These are phyloP conservation scores for Sporisorium scitamineum DNA, from an alignment of 1,284 basidiomycete genomes.

Conservation along the genomic window DNA sequence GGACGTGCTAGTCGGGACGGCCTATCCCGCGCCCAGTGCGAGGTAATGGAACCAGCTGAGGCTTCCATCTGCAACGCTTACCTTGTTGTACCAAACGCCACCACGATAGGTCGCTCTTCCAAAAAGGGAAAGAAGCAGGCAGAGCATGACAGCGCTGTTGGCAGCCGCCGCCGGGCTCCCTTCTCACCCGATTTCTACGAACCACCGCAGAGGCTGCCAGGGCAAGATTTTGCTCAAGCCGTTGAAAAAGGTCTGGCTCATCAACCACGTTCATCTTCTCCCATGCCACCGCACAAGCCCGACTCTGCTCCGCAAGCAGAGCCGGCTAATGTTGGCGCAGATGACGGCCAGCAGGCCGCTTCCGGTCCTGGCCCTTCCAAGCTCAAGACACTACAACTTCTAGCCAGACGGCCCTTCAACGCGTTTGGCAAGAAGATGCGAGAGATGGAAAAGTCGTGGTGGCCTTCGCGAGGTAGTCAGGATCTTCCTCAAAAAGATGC, in stretches of 20 bases:
- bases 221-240: not conserved
- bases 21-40: not conserved
- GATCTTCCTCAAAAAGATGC: not conserved
- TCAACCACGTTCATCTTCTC: not conserved
- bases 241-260: not conserved
- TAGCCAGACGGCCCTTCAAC: constrained; percentile 30
- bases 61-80: not conserved
- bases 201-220: constrained; percentile 1
- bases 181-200: constrained; percentile 27
- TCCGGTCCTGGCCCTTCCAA: constrained; percentile 11
- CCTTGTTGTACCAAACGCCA: not conserved
- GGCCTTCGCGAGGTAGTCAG: constrained; percentile 21
- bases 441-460: constrained; percentile 33
- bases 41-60: not conserved
- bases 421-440: constrained; percentile 39
- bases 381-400: constrained; percentile 37
- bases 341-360: not conserved
- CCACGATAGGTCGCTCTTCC: not conserved
- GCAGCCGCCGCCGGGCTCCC: not conserved
- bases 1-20: constrained; percentile 19
- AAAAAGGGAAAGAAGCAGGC: not conserved
- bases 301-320: not conserved
- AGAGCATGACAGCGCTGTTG: not conserved
- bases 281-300: not conserved
- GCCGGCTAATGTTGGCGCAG: not conserved